A percentile compares a stretch with the other conserved stretches of the same genome.
Evolutionary conservation across 352 stramenopile species (phyloP).

Genomic region (Phytophthora syringae): DNA sequence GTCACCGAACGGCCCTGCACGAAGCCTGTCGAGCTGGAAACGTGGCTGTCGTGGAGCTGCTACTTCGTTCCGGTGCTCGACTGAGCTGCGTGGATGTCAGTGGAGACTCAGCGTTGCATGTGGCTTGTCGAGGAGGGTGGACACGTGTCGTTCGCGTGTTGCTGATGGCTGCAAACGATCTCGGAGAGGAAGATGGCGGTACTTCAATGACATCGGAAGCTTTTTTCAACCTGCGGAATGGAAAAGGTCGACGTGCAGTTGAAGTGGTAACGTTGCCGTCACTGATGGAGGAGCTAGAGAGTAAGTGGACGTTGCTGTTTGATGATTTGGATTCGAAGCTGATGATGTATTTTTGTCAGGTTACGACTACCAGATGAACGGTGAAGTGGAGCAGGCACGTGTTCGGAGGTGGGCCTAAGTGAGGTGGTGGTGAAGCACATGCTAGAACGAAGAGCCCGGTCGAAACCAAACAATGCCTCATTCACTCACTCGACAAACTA

Average conservation of each 20-base stretch:
- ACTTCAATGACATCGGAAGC: conserved; percentile 16
- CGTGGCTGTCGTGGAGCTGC: conserved; percentile 31
- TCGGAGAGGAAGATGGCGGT: conserved; percentile 11
- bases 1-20: conserved; percentile 54
- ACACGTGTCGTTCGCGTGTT: conserved; percentile 51
- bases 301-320: conserved; percentile 31
- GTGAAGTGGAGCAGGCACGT: conserved; percentile 3
- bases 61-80: conserved; percentile 50
- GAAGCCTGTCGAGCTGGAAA: conserved; percentile 64
- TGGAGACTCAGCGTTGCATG: conserved; percentile 63
- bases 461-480: too few relatives aligned
- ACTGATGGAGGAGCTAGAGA: conserved; percentile 28
- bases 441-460: too few relatives aligned
- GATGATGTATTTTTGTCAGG: too few relatives aligned
- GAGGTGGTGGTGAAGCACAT: too few relatives aligned
- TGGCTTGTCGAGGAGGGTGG: conserved; percentile 53
- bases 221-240: conserved; percentile 59
- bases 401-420: too few relatives aligned
- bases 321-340: too few relatives aligned
- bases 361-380: conserved; percentile 21
- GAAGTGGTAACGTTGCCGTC: conserved; percentile 54
- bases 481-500: too few relatives aligned
- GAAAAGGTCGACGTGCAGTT: conserved; percentile 51
- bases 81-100: conserved; percentile 46
- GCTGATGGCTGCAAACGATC: conserved; percentile 36